Evolutionary conservation across 2,329 filamentous ascomycete species (phyloP).

Genomic region (Pseudogymnoascus sp.): DNA sequence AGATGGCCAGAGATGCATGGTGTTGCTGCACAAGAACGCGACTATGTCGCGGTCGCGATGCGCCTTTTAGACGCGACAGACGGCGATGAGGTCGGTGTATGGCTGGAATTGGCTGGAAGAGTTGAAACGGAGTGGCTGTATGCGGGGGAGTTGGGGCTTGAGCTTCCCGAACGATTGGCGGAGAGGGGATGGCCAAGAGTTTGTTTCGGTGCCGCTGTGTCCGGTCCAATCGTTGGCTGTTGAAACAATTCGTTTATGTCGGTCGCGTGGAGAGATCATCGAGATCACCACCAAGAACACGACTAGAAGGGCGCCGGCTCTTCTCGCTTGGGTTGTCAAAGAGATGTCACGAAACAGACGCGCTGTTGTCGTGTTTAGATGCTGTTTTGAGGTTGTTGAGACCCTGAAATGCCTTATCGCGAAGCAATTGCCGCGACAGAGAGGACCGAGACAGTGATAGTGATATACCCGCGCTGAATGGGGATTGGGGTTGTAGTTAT

Average conservation of each 20-base stretch:
- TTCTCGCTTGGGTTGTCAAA: background rate
- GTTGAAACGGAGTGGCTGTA: constrained; percentile 5
- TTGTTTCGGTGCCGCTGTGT: background rate
- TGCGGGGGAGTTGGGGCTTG: constrained; percentile 1
- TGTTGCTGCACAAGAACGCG: constrained; percentile 8
- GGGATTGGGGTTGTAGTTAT: background rate
- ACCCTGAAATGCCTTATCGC: background rate
- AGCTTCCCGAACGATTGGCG: background rate
- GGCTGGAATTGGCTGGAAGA: constrained; percentile 9
- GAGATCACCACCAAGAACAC: background rate
- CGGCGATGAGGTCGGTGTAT: background rate
- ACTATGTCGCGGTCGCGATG: constrained; percentile 7
- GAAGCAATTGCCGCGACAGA: background rate
- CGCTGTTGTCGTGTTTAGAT: constrained; percentile 6
- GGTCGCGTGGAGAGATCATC: background rate
- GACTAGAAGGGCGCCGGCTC: constrained; percentile 4
- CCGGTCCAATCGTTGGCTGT: constrained; percentile 5
- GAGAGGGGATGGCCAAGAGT: background rate
- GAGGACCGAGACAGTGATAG: background rate
- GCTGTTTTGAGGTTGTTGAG: background rate
- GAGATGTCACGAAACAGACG: constrained; percentile 6
- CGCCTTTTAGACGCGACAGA: constrained; percentile 7
- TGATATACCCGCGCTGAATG: background rate
- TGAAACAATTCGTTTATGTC: background rate
- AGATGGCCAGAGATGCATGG: background rate